Conservation (phyloP, 2,329 filamentous ascomycete species). For the Cadophora sp. region DNA sequence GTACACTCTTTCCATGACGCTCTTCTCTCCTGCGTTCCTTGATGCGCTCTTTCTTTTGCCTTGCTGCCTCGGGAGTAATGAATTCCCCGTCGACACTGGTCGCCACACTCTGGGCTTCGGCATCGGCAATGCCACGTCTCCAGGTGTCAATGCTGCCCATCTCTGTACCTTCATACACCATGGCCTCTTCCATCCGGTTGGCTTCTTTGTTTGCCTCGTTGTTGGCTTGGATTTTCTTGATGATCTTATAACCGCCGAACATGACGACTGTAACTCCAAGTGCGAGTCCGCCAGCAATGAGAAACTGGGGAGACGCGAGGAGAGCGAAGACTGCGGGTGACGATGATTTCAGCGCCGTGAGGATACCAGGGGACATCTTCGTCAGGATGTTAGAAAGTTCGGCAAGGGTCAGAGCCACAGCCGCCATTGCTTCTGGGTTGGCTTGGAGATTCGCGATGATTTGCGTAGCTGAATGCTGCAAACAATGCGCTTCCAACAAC, state of each 20-base stretch:
- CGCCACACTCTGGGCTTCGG: constrained; percentile 38
- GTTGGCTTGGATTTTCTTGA: constrained; percentile 76
- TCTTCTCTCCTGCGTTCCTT: constrained; percentile 37
- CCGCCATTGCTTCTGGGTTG: constrained; percentile 90
- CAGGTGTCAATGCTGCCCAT: constrained; percentile 44
- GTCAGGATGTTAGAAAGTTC: constrained; percentile 84
- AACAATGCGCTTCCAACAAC: constrained; percentile 85
- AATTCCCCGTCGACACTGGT: constrained; percentile 45
- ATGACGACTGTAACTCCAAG: constrained; percentile 95
- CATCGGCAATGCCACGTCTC: constrained; percentile 44
- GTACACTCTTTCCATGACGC: constrained; percentile 18
- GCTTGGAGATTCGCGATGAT: constrained; percentile 83
- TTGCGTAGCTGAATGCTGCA: constrained; percentile 81
- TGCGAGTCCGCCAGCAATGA: constrained; percentile 88
- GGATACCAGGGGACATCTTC: constrained; percentile 84
- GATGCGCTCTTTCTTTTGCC: constrained; percentile 38
- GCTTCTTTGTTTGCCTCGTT: constrained; percentile 37
- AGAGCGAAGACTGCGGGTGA: constrained; percentile 88
- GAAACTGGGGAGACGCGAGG: constrained; percentile 88
- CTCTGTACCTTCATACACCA: constrained; percentile 41
- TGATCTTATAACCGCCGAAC: constrained; percentile 96
- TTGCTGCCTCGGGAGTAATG: constrained; percentile 43
- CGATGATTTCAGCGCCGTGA: constrained; percentile 76
- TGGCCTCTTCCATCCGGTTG: constrained; percentile 38
- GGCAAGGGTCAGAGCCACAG: constrained; percentile 89